Conservation (phyloP, 2,329 filamentous ascomycete genomes). For the Trichoderma cornu-damae region DNA sequence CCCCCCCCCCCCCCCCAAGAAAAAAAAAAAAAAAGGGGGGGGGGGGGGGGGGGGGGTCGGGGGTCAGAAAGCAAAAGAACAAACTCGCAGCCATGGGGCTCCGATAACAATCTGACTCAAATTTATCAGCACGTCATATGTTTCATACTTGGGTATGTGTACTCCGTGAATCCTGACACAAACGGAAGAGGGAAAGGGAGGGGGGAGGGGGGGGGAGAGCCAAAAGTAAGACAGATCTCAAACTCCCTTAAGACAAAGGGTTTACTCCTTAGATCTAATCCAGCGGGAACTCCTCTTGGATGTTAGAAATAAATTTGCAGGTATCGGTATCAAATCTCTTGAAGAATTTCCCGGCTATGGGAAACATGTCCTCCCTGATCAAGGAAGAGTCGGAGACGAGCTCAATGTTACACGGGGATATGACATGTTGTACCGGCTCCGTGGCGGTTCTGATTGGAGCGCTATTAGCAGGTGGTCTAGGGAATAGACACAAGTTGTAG, state of each 20-base stretch:
- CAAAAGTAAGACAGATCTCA: neutral
- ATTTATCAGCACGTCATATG: neutral
- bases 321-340: constrained; percentile 69
- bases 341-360: constrained; percentile 77
- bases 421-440: constrained; percentile 33
- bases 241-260: neutral
- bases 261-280: constrained; percentile 49
- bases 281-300: constrained; percentile 75
- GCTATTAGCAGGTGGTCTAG: constrained; percentile 4
- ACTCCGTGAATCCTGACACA: neutral
- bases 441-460: constrained; percentile 29
- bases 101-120: neutral
- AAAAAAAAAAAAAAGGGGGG: neutral
- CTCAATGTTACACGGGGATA: constrained; percentile 70
- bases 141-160: neutral
- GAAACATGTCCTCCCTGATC: constrained; percentile 56
- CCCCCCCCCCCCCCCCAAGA: no score
- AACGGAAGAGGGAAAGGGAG: neutral
- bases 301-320: constrained; percentile 75
- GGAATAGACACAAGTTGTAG: neutral
- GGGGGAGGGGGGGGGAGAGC: neutral
- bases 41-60: no score
- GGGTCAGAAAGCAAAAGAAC: neutral
- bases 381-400: constrained; percentile 45
- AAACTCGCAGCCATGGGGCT: neutral